Percentiles rank a stretch among this genome's conserved stretches.
phyloP scores from a whole-genome alignment of 2,329 filamentous ascomycete genomes.

The Dactylellina drechsleri region DNA sequence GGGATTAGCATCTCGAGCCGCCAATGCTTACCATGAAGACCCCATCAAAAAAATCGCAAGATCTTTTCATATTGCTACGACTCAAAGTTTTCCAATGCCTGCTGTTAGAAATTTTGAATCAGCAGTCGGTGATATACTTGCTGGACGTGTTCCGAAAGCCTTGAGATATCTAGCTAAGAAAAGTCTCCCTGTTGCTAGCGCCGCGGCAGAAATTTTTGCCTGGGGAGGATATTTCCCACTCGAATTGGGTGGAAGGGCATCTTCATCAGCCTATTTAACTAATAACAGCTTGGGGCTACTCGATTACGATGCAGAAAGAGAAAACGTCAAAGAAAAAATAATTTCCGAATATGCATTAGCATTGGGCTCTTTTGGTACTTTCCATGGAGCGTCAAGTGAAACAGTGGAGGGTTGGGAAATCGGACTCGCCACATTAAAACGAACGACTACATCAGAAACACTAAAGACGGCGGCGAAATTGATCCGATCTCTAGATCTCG shows the following conservation, averaged over 20 bases:
- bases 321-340: conserved; percentile 45
- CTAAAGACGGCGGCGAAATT: conserved; percentile 38
- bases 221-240: conserved; percentile 49
- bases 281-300: conserved; percentile 16
- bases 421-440: conserved; percentile 39
- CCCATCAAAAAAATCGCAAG: conserved; percentile 37
- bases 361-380: conserved; percentile 31
- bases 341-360: conserved; percentile 39
- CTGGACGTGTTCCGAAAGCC: conserved; percentile 35
- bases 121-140: conserved; percentile 37
- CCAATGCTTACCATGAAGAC: conserved; percentile 48
- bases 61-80: conserved; percentile 35
- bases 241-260: conserved; percentile 16
- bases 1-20: conserved; percentile 18
- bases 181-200: conserved; percentile 44
- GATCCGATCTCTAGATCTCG: conserved; percentile 31
- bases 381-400: conserved; percentile 20
- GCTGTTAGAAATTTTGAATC: conserved; percentile 44
- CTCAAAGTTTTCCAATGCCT: conserved; percentile 37
- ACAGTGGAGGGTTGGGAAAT: conserved; percentile 48
- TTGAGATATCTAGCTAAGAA: conserved; percentile 42
- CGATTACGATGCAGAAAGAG: conserved; percentile 28
- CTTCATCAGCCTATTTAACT: conserved; percentile 12
- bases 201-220: conserved; percentile 36
- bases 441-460: conserved; percentile 35